A percentile compares a stretch with the other conserved stretches of the same genome.
Conservation (phyloP, 257 asterid genomes). For the Gentiana straminea region DNA sequence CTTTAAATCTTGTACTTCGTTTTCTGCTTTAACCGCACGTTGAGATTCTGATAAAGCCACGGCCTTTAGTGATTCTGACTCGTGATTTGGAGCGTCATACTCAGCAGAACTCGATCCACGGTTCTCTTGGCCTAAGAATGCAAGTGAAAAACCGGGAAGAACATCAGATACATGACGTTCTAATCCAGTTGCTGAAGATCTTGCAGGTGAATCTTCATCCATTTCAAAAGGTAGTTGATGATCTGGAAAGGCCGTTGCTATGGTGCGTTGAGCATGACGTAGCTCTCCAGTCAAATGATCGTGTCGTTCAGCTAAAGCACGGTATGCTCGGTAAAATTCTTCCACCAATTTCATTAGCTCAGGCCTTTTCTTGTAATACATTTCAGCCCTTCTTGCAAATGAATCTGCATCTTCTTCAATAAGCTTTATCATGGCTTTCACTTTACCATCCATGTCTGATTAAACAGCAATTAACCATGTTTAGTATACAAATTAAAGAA, state of each 20-base stretch:
- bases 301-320: conserved; percentile 82
- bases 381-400: conserved; percentile 84
- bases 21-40: conserved; percentile 53
- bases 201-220: conserved; percentile 49
- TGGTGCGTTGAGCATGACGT: conserved; percentile 68
- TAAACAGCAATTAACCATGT: conserved; percentile 3
- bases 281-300: conserved; percentile 87
- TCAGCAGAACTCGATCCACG: conserved; percentile 15
- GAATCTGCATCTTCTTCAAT: conserved; percentile 97
- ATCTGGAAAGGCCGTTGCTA: conserved; percentile 76
- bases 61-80: conserved; percentile 30
- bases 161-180: conserved; percentile 32
- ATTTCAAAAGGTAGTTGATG: conserved; percentile 45
- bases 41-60: conserved; percentile 40
- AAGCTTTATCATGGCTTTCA: conserved; percentile 81
- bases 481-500: neutral
- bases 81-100: conserved; percentile 14
- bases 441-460: conserved; percentile 86
- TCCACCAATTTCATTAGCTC: conserved; percentile 91
- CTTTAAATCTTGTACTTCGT: conserved; percentile 46
- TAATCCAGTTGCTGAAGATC: conserved; percentile 9
- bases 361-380: conserved; percentile 90
- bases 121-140: conserved; percentile 24
- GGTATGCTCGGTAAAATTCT: conserved; percentile 88
- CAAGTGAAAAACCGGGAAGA: conserved; percentile 18